phyloP scores from a whole-genome alignment of 1,284 basidiomycete genomes.

The Rhizoctonia solani region DNA sequence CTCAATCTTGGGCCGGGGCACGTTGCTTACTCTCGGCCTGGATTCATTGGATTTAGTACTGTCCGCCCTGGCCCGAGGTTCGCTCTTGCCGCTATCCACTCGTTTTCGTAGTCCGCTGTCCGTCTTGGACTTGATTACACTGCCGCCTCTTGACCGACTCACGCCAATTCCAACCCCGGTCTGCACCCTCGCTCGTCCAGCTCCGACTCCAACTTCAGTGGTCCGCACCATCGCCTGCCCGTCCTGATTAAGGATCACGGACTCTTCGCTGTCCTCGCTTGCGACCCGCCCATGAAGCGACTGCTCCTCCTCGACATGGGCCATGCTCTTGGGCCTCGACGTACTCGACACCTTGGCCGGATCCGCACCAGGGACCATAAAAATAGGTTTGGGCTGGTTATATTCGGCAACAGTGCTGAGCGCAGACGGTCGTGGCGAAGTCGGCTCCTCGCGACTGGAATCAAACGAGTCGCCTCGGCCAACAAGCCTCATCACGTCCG shows the following conservation, averaged over 20 bases:
- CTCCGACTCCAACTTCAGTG: slow-evolving; percentile 18
- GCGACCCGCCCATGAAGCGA: slow-evolving; percentile 1
- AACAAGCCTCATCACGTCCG: neutral
- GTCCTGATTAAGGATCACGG: neutral
- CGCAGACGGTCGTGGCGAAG: too few species aligned
- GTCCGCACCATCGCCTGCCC: slow-evolving; percentile 12
- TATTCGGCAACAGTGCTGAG: neutral
- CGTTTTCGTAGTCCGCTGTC: slow-evolving; percentile 2
- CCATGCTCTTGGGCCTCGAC: neutral
- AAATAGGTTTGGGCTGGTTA: neutral
- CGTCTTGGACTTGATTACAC: slow-evolving; percentile 14
- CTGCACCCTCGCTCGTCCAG: slow-evolving; percentile 25
- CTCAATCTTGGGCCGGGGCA: neutral
- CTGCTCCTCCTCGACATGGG: neutral
- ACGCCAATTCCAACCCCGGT: slow-evolving; percentile 24
- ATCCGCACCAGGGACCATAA: neutral
- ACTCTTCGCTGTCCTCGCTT: neutral
- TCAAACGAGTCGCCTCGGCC: neutral
- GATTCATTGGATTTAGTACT: neutral
- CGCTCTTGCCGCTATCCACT: neutral
- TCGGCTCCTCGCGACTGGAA: too few species aligned
- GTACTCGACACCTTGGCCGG: neutral
- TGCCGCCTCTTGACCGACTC: neutral
- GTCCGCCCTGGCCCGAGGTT: slow-evolving; percentile 3
- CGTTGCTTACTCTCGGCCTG: too few species aligned